Evolutionary conservation across 208 protist genomes (phyloP).

Genomic region (Dictyostelium gargantuum): DNA sequence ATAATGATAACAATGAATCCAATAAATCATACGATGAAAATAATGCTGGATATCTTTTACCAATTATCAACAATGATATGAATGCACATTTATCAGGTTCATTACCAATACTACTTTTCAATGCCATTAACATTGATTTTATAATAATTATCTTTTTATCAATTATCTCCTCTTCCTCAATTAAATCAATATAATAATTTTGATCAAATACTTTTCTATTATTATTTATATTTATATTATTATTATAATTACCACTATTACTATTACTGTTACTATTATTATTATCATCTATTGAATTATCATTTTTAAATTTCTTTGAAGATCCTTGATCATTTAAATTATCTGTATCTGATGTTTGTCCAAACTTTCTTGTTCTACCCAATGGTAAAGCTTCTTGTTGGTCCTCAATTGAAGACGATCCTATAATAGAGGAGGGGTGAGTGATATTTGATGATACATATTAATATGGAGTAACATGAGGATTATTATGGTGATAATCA

Average conservation of each 20-base stretch:
- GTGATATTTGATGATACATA: no score
- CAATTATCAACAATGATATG: not conserved
- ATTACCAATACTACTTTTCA: not conserved
- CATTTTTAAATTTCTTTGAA: not conserved
- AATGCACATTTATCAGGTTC: conserved; percentile 14
- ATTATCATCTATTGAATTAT: not conserved
- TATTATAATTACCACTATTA: not conserved
- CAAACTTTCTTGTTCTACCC: not conserved
- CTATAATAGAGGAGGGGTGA: not conserved
- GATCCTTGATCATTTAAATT: not conserved
- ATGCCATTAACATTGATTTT: not conserved
- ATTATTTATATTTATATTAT: not conserved
- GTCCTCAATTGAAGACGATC: not conserved
- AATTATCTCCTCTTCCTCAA: not conserved
- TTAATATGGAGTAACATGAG: no score
- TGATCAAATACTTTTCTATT: not conserved
- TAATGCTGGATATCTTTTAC: not conserved
- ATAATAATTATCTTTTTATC: not conserved
- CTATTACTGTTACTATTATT: no score
- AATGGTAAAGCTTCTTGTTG: not conserved
- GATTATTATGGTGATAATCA: no score
- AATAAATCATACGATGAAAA: not conserved
- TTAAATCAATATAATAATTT: not conserved
- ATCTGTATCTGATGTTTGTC: not conserved
- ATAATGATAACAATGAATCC: not conserved